Base-by-base conservation (phyloP, 164 flowering plant genomes). In the Houttuynia cordata region DNA sequence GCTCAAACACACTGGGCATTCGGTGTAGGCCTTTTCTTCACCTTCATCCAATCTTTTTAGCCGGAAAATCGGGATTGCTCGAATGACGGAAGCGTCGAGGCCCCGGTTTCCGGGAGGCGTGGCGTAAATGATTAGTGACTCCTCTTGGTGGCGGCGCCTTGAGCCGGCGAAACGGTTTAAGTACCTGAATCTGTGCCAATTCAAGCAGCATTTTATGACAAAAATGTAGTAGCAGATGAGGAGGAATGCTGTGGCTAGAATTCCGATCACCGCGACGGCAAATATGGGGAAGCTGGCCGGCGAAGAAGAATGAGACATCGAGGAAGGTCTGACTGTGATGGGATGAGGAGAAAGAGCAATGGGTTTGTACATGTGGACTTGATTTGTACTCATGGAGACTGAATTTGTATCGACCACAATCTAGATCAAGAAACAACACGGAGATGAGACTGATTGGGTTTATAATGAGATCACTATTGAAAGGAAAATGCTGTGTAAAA, bases 171-270 rank as follows among this genome's bases (percentile, higher is more conserved):
- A 79, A 1, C 86, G 82, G 30, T 83, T 37, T 1, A 82, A 63
- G 42, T 78, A 56, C 65, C 79, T 82, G 49, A 80, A 70, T 1
- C 80, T 68, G 68, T 86, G 89, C 84, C 83, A 82, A 50, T 73
- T 84, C 63, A 88, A 79, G 76, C 96, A 86, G 70, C 96, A 92
- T 72, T 87, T 93, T 78, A 90, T 90, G 60, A 87, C 88, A 37
- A 93, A 93, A 61, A 93, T 54, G 69, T 93, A 93, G 80, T 93
- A 90, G 78, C 87, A 72, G 7, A 90, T 74, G 0, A 93, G 85
- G 56, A 93, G 68, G 74, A 93, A 73, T 25, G 79, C 88, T 0
- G 96, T 93, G 72, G 88, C 80, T 7, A 82, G 23, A 52, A 93
- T 90, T 24, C 98, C 98, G 10, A 93, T 73, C 1, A 93, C 59